Percentiles rank a stretch among this genome's conserved stretches.
Conservation (phyloP, 140 eudicot species). For the Cichorium intybus region DNA sequence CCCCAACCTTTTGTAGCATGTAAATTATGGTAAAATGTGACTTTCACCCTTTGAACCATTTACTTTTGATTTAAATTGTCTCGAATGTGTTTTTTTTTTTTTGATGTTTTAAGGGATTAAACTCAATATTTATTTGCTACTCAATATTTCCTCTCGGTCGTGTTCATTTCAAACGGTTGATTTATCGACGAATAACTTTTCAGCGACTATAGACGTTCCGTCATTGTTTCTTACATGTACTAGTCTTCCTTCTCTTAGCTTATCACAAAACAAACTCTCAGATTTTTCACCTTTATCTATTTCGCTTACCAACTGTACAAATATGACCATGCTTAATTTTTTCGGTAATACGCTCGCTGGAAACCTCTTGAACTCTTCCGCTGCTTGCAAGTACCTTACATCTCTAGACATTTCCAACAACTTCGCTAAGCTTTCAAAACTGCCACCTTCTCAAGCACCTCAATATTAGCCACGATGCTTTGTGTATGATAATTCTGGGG, state of each 20-base stretch:
- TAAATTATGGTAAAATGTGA: no score
- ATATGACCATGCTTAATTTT: constrained; percentile 51
- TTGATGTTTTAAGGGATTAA: no score
- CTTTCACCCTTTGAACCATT: no score
- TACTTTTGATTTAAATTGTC: no score
- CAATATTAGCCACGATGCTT: constrained; percentile 49
- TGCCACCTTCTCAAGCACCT: constrained; percentile 52
- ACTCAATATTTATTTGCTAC: no score
- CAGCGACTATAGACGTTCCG: constrained; percentile 36
- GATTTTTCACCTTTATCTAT: constrained; percentile 45
- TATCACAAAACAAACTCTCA: constrained; percentile 48
- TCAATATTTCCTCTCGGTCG: neutral
- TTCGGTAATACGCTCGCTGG: constrained; percentile 62
- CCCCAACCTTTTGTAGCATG: no score
- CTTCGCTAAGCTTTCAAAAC: constrained; percentile 38
- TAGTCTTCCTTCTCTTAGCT: constrained; percentile 35
- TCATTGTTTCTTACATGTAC: constrained; percentile 42
- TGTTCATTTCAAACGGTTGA: constrained; percentile 58
- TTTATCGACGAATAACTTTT: constrained; percentile 55
- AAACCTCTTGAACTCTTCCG: constrained; percentile 29
- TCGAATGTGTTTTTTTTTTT: no score
- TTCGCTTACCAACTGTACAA: constrained; percentile 50
- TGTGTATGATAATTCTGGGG: constrained; percentile 61
- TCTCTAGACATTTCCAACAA: constrained; percentile 54
- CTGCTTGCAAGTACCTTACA: constrained; percentile 54